Conservation (phyloP, 257 asterid species). For the Solanum medicagineum region DNA sequence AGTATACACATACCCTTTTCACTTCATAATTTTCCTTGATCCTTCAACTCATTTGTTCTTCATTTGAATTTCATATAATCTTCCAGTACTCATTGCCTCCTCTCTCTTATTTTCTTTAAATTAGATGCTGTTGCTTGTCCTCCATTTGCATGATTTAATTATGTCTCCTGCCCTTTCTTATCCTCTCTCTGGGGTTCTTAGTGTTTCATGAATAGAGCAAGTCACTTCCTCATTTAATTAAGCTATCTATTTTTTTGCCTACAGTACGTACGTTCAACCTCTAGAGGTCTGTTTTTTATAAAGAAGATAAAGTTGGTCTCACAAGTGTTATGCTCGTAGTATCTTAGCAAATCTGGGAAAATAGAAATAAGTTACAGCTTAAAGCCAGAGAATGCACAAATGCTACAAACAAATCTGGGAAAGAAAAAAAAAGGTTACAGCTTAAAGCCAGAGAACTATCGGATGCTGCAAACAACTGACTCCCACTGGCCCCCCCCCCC, state of each 20-base stretch:
- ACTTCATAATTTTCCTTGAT: not conserved
- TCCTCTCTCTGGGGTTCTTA: not conserved
- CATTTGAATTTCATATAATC: not conserved
- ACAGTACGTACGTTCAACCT: not conserved
- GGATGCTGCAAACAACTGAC: not conserved
- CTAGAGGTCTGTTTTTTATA: not conserved
- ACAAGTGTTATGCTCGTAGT: not conserved
- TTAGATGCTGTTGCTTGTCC: not conserved
- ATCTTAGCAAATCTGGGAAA: not conserved
- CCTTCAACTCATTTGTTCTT: not conserved
- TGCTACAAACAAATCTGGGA: not conserved
- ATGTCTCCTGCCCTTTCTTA: not conserved
- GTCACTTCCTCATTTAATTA: not conserved
- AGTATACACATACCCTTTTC: not conserved
- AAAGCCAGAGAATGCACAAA: not conserved
- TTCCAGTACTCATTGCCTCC: not conserved
- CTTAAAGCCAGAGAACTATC: not conserved
- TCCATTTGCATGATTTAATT: not conserved
- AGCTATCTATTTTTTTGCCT: not conserved
- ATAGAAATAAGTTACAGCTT: not conserved
- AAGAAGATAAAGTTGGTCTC: not conserved
- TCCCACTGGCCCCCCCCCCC: not conserved
- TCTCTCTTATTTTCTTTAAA: not conserved
- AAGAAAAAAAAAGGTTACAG: not conserved
- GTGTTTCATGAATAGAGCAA: not conserved